Percentiles rank a stretch among this genome's conserved stretches.
phyloP scores from a whole-genome alignment of 257 asterid species.

The Euphrasia confusa region DNA sequence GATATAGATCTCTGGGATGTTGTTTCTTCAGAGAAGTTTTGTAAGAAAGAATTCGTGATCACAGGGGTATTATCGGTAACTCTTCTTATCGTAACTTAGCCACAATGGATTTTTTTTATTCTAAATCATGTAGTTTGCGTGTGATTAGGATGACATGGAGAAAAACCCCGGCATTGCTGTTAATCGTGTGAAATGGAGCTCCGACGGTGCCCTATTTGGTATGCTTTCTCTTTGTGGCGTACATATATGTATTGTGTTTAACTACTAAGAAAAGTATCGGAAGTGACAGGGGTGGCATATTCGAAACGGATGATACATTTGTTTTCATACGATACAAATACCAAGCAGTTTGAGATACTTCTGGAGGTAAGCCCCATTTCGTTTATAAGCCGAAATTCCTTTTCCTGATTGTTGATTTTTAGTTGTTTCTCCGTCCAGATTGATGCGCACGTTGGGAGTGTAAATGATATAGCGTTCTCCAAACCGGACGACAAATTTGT shows the following conservation, averaged over 20 bases:
- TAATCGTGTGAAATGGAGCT: conserved; percentile 60
- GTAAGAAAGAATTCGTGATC: conserved; percentile 34
- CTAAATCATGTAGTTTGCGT: conserved; percentile 11
- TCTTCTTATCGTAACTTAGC: neutral
- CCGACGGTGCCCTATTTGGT: conserved; percentile 63
- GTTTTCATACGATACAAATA: conserved; percentile 31
- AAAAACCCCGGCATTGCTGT: conserved; percentile 34
- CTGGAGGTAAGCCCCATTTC: conserved; percentile 45
- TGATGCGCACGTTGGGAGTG: conserved; percentile 65
- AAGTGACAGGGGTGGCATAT: conserved; percentile 60
- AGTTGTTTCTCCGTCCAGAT: conserved; percentile 36
- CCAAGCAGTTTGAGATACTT: conserved; percentile 32
- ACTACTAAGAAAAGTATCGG: conserved; percentile 1
- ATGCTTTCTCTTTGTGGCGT: neutral
- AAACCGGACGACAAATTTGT: conserved; percentile 40
- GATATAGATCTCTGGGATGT: conserved; percentile 59
- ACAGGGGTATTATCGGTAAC: conserved; percentile 39
- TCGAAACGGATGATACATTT: conserved; percentile 41
- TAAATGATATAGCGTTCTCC: conserved; percentile 66
- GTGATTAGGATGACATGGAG: conserved; percentile 39
- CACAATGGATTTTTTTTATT: conserved; percentile 11
- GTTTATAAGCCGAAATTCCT: neutral
- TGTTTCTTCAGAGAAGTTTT: conserved; percentile 38
- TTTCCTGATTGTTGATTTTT: conserved; percentile 13
- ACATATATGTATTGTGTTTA: neutral